Evolutionary conservation across 208 protist species (phyloP).

Genomic region (Porcisia deanei): DNA sequence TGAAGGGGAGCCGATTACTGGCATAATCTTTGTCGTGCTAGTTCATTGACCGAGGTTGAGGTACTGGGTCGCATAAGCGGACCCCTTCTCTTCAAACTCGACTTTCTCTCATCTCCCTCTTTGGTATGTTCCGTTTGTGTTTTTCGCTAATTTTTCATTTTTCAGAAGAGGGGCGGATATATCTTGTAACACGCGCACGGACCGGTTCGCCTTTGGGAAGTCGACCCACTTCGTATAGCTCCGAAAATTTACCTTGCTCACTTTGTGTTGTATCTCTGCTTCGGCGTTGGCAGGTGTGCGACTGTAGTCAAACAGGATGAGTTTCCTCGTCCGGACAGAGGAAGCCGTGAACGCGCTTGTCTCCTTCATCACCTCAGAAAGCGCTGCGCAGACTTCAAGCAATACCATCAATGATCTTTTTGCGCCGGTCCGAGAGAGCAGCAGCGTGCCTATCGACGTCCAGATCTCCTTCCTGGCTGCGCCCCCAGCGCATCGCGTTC

Average conservation of each 20-base stretch:
- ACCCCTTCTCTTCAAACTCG: neutral
- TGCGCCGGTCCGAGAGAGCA: conserved; percentile 33
- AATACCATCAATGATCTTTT: conserved; percentile 46
- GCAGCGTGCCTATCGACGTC: conserved; percentile 53
- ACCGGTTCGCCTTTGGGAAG: neutral
- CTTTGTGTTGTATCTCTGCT: conserved; percentile 6
- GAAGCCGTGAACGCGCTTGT: conserved; percentile 68
- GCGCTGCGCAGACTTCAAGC: conserved; percentile 5
- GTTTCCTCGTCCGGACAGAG: conserved; percentile 40
- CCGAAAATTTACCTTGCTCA: neutral
- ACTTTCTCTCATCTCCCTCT: neutral
- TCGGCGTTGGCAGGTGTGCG: neutral
- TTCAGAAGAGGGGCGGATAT: neutral
- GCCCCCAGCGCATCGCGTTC: conserved; percentile 76
- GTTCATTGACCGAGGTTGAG: too few relatives aligned
- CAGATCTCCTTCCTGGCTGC: conserved; percentile 77
- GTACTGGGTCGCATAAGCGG: too few relatives aligned
- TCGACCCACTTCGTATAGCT: neutral
- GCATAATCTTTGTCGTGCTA: neutral
- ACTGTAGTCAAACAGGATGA: conserved; percentile 25
- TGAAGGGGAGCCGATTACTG: too few relatives aligned
- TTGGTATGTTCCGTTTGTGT: neutral
- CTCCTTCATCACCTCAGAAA: conserved; percentile 41
- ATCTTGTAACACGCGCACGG: neutral
- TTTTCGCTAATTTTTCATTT: neutral